Base-by-base conservation (phyloP, 768 basidiomycete genomes). In the Phlebiopsis gigantea region DNA sequence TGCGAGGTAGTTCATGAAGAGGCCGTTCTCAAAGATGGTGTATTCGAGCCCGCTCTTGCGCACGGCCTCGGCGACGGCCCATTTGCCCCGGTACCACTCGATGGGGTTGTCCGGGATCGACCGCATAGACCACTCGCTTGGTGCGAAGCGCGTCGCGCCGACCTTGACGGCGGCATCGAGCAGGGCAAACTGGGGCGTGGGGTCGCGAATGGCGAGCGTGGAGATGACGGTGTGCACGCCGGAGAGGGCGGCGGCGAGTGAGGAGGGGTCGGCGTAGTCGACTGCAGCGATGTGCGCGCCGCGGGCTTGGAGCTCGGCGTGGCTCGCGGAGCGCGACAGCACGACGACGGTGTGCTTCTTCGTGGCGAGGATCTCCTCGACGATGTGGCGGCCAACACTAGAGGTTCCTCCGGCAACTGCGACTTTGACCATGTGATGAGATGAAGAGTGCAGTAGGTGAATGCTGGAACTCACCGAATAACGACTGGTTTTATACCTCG, bases 1-100 rank as follows among this genome's bases (percentile, higher is more conserved):
- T 45, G 45, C 57, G 31, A 58, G 52, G 43, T 46, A 46, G 51
- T 58, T 53, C 57, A 58, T 58, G 51, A 46, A 58, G 4, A 58
- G 15, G 8, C 57, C 57, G n/a, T 3, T 29, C 50, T 58, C 57
- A 46, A 58, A 58, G 9, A 53, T 17, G 8, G 57, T 58, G 19
- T 53, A 53, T 31, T 58, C 57, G 30, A 58, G 30, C 22, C 57
- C 57, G 46, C 57, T 58, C 28, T 43, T 30, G 19, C 39, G 25
- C 8, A 29, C 57, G n/a, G 57, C 57, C 34, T 58, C 51, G 2
- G 24, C 44, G 21, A 58, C 57, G 24, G 45, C 19, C 44, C 31
- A 42, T 25, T 58, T 58, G 44, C 4, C n/a, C 21, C 44, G 31
- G 34, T 53, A 58, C 2, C 49, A 39, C 31, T 56, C 39, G 26